These are phyloP conservation scores for Mycena olivaceomarginata DNA, from an alignment of 768 basidiomycete genomes.

Conservation along the genomic window DNA sequence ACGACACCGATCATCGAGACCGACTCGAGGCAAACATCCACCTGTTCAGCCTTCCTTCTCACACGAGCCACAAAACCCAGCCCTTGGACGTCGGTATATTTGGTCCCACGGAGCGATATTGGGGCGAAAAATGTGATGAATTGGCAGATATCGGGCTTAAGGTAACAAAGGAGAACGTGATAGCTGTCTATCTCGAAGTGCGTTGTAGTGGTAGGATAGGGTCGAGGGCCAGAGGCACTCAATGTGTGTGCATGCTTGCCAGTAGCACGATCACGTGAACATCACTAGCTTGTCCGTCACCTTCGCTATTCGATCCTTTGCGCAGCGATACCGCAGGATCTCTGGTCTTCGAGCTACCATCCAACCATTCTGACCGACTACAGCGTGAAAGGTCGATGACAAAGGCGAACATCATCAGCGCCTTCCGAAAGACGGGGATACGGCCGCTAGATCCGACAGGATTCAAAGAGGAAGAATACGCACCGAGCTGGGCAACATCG, in stretches of 20 bases:
- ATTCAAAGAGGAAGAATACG: slow-evolving; percentile 18
- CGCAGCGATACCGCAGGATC: no score
- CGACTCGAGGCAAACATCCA: not conserved
- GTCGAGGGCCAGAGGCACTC: no score
- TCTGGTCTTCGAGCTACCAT: no score
- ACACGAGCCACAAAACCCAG: slow-evolving; percentile 18
- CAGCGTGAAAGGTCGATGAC: slow-evolving; percentile 6
- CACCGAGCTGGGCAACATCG: slow-evolving; percentile 7
- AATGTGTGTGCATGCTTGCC: no score
- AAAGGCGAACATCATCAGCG: slow-evolving; percentile 11
- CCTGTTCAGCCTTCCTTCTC: slow-evolving; percentile 13
- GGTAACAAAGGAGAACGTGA: slow-evolving; percentile 17
- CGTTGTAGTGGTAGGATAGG: no score
- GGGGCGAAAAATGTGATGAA: slow-evolving; percentile 20
- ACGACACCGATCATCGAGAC: not conserved
- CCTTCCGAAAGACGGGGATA: slow-evolving; percentile 18
- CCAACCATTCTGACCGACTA: no score
- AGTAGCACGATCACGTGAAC: no score
- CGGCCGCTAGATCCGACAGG: slow-evolving; percentile 2
- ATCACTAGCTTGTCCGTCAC: no score
- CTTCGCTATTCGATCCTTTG: no score
- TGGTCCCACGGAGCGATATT: slow-evolving; percentile 1
- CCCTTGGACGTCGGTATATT: slow-evolving; percentile 16
- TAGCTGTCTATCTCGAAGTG: slow-evolving; percentile 12
- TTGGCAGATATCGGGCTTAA: slow-evolving; percentile 2